Evolutionary conservation across 352 stramenopile genomes (phyloP), one percentile per base, ranked within the genome.

Genomic region (Globisporangium radiosum): DNA sequence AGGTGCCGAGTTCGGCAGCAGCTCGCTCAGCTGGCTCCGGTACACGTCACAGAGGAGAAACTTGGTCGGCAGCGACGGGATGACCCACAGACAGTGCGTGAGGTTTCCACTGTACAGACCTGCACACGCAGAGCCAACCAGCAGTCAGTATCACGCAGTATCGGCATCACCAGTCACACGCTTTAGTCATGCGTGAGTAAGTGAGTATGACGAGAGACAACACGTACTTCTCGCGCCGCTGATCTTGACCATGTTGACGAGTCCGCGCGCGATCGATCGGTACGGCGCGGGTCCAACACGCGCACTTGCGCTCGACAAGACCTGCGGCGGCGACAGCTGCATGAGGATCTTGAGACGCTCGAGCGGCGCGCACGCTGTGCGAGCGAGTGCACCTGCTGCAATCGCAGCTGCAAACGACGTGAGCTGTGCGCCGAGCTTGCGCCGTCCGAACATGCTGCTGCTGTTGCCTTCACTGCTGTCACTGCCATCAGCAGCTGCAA

Each of bases 281-380:
- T 92, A 92, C 25, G 76, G 79, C 37, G 56, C 14, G 11, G 17
- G 9, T 17, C 5, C 5, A 43, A 50, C 5, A 13, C 15, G 3
- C 6, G 13, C 50, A 19, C 37, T 39, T 9, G 36, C 50, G 8
- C 37, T 53, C 63, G 63, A 10, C 45, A 54, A 38, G 3, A 59
- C 17, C 38, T 44, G 68, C 4, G 75, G 73, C 7, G 65, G 62
- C 15, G 71, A 52, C 7, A 87, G 59, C 58, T 95, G 85, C 70
- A 89, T 90, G 9, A 93, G 60, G 37, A 95, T 91, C 54, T 95
- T 95, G 9, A 95, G 56, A 0, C 85, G 75, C 59, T 95, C 85
- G 3, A 95, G 62, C 10, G 85, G 85, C 5, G 85, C 85, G 57
- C 73, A 87, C 9, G 70, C 73, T 7, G 83, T 90, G 36, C 85